Conservation (phyloP, 2,329 filamentous ascomycete genomes). For the Neofusicoccum sp. region DNA sequence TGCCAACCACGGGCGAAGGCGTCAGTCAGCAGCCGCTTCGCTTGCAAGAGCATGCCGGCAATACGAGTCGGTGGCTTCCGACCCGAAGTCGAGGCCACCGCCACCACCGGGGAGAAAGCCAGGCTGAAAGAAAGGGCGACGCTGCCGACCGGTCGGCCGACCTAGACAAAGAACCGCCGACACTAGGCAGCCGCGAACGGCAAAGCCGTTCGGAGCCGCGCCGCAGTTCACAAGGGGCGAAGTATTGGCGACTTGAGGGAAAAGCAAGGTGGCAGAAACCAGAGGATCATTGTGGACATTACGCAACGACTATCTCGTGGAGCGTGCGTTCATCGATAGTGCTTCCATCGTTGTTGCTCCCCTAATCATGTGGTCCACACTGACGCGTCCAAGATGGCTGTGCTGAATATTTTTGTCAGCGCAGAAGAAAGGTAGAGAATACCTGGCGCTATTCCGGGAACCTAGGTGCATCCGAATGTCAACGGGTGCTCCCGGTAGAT, state of each 20-base stretch:
- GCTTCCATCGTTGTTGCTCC: background rate
- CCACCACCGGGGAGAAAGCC: constrained; percentile 1
- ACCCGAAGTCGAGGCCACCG: background rate
- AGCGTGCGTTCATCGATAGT: background rate
- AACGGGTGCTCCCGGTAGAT: constrained; percentile 14
- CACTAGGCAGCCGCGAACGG: constrained; percentile 6
- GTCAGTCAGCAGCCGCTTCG: too few relatives aligned
- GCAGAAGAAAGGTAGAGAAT: background rate
- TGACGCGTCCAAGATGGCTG: background rate
- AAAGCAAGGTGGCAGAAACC: background rate
- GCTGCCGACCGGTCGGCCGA: background rate
- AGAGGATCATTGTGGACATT: background rate
- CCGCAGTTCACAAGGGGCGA: background rate
- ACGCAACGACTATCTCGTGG: background rate
- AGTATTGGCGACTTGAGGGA: background rate
- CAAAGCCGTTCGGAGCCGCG: background rate
- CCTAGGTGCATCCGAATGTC: background rate
- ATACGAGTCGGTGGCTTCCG: background rate
- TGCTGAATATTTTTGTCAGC: background rate
- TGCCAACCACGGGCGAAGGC: background rate
- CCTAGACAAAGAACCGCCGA: background rate
- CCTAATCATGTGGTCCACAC: background rate
- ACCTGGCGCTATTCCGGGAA: background rate
- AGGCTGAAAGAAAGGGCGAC: background rate
- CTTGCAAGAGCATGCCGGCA: too few relatives aligned